These are phyloP conservation scores for Euphorbia lathyris DNA, from an alignment of 345 rosid genomes.

Conservation along the genomic window DNA sequence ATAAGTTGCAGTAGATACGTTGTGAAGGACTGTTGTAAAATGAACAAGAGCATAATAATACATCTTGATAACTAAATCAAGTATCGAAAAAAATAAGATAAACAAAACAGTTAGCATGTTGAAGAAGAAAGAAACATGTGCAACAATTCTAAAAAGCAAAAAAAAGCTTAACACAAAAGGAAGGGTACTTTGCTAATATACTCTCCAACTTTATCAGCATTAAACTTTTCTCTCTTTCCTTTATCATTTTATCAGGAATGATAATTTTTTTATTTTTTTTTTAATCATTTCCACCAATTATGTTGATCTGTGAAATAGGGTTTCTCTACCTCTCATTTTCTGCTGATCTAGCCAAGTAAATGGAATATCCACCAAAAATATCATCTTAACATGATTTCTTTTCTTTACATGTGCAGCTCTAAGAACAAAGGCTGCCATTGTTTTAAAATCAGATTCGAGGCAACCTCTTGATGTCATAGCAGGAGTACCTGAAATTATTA, in stretches of 20 bases:
- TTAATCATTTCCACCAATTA: too few relatives aligned
- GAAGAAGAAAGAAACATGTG: not conserved
- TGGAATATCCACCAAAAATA: not conserved
- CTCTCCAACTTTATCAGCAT: not conserved
- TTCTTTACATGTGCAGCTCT: too few relatives aligned
- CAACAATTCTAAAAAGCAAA: not conserved
- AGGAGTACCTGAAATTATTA: too few relatives aligned
- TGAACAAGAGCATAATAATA: slow-evolving; percentile 5
- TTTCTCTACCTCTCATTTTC: not conserved
- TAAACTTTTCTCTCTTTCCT: not conserved
- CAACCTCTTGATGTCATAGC: too few relatives aligned
- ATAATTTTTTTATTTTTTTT: not conserved
- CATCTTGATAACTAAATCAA: not conserved
- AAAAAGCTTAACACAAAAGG: not conserved
- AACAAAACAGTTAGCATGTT: not conserved
- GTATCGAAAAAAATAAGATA: not conserved
- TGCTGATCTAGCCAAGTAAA: not conserved
- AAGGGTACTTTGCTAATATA: not conserved
- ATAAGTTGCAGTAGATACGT: slow-evolving; percentile 94
- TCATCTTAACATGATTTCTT: too few relatives aligned
- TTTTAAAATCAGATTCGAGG: too few relatives aligned
- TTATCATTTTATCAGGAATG: not conserved
- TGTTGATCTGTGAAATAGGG: not conserved
- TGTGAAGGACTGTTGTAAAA: slow-evolving; percentile 85
- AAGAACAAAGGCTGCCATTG: too few relatives aligned